Evolutionary conservation across 768 basidiomycete genomes (phyloP).

Genomic region (Pleurotus sapidus): DNA sequence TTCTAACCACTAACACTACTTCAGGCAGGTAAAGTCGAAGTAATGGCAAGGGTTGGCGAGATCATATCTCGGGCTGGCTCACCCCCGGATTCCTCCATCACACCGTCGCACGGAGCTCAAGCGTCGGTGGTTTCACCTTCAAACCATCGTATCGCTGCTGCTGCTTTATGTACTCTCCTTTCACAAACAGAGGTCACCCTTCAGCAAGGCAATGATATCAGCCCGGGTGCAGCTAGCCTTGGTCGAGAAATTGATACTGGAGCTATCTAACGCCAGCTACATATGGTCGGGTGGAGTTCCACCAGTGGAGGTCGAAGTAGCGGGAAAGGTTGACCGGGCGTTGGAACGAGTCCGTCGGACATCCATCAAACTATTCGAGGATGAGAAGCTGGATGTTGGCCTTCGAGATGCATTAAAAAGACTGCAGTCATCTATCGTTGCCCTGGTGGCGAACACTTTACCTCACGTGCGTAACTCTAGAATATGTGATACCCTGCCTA

Average conservation of each 20-base stretch:
- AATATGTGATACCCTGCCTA: slow-evolving; percentile 5
- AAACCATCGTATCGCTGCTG: background rate
- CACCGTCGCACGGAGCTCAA: background rate
- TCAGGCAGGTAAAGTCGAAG: slow-evolving; percentile 45
- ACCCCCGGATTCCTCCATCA: slow-evolving; percentile 14
- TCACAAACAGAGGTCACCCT: background rate
- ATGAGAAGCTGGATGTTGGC: slow-evolving; percentile 5
- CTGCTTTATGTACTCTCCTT: background rate
- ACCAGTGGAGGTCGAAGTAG: slow-evolving; percentile 20
- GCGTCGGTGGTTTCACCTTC: too few species aligned
- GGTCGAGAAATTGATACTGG: background rate
- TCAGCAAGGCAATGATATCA: background rate
- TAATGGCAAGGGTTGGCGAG: slow-evolving; percentile 44
- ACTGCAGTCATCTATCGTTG: slow-evolving; percentile 35
- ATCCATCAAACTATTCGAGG: slow-evolving; percentile 46
- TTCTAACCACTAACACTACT: background rate
- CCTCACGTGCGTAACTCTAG: slow-evolving; percentile 21
- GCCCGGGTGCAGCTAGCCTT: background rate
- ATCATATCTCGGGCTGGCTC: slow-evolving; percentile 29
- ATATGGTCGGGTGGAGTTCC: slow-evolving; percentile 6
- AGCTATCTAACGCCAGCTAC: background rate
- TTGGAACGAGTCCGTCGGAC: slow-evolving; percentile 57
- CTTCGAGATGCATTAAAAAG: slow-evolving; percentile 12
- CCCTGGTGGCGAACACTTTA: slow-evolving; percentile 26
- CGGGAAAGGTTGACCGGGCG: slow-evolving; percentile 56